Evolutionary conservation across 352 stramenopile genomes (phyloP), one percentile per base, ranked within the genome.

Genomic region (Phytopythium chamaehyphon): DNA sequence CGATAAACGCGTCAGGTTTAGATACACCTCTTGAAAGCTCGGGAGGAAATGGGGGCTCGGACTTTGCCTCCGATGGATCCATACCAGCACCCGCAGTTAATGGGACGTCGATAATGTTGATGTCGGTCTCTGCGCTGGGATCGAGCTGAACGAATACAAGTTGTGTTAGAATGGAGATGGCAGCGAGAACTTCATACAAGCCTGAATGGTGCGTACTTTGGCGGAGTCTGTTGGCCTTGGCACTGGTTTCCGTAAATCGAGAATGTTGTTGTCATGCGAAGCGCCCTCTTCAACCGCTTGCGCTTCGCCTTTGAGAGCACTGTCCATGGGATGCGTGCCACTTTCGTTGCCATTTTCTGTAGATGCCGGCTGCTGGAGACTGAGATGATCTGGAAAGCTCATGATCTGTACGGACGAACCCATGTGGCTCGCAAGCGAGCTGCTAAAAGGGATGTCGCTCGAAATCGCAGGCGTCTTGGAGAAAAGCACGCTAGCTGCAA

Each of bases 401-500:
- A 71, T 73, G 44, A 77, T 61, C 48, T 74, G 74, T 16, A 79
- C 47, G 3, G 71, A 82, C 12, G 73, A 81, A 6, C 64, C 71
- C 8, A 71, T 56, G 49, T 83, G 71, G 12, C 64, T 80, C 0
- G 76, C 76, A 19, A 91, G 63, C 6, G 65, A 88, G 52, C 57
- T 88, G 53, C 72, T 88, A 51, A 91, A 91, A 15, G 72, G 68
- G 11, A 63, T 69, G 38, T 88, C 73, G 40, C 65, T 85, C 2
- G 71, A 54, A 40, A 69, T 37, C 22, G 59, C 66, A n/a, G 80
- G 84, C 8, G 74, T 43, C 38, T 90, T 90, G 1, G 83, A 80
- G 43, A 92, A 93, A 56, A 95, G 86, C 23, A 95, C 77, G 57
- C 82, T 93, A 8, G 73, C 79, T 1, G 83, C 83, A 11, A 95